Evolutionary conservation across 768 basidiomycete species (phyloP).

Genomic region (Tylopilus sp.): DNA sequence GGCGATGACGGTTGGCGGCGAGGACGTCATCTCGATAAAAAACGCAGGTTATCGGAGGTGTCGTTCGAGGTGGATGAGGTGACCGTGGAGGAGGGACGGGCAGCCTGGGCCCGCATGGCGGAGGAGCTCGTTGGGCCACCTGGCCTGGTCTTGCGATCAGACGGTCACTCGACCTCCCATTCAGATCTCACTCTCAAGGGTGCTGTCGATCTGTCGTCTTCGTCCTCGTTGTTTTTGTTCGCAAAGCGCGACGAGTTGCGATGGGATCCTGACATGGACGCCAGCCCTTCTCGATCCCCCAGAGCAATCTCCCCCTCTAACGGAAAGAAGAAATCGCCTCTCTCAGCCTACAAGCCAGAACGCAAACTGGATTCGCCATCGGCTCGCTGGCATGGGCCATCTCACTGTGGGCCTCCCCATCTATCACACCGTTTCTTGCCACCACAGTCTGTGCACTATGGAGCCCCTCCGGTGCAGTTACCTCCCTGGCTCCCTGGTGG

Average conservation of each 20-base stretch:
- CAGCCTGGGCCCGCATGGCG: constrained; percentile 14
- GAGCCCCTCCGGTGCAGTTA: constrained; percentile 11
- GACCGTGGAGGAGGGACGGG: constrained; percentile 24
- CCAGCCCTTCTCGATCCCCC: not conserved
- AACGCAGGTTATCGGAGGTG: not conserved
- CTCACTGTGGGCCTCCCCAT: constrained; percentile 9
- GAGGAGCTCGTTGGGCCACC: constrained; percentile 22
- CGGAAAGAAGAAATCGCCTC: not conserved
- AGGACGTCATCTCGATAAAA: not conserved
- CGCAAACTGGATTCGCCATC: constrained; percentile 10
- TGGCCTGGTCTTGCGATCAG: constrained; percentile 9
- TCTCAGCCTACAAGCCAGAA: constrained; percentile 5
- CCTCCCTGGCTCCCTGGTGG: constrained; percentile 15
- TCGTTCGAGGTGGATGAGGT: constrained; percentile 18
- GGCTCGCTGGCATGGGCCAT: constrained; percentile 7
- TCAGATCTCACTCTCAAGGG: not conserved
- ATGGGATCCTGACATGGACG: constrained; percentile 16
- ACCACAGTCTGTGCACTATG: constrained; percentile 11
- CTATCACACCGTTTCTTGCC: constrained; percentile 13
- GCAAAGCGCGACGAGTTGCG: not conserved
- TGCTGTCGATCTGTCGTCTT: not conserved
- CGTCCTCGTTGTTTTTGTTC: too few species aligned
- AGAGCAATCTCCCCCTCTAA: not conserved
- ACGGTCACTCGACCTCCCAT: not conserved
- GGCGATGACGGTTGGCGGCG: not conserved